Evolutionary conservation across 2,329 filamentous ascomycete genomes (phyloP).

Genomic region (Periglandula ipomoeae): DNA sequence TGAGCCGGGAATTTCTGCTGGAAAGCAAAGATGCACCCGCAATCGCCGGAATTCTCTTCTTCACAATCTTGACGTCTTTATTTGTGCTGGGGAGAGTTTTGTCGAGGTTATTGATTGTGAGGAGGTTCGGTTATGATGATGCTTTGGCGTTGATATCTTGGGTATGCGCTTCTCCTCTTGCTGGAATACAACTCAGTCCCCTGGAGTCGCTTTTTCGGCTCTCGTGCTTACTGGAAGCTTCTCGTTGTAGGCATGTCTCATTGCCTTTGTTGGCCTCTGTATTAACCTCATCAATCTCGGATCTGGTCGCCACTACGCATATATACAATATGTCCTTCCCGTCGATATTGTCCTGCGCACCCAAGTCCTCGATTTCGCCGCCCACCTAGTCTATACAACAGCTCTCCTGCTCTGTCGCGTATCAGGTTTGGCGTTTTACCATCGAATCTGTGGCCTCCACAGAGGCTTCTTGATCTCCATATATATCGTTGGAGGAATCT

Average conservation of each 20-base stretch:
- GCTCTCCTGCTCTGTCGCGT: constrained; percentile 39
- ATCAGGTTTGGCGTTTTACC: constrained; percentile 43
- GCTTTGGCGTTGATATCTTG: constrained; percentile 24
- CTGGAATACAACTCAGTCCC: not conserved
- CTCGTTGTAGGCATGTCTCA: constrained; percentile 22
- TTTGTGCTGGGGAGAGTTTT: constrained; percentile 25
- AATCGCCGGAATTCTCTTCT: constrained; percentile 29
- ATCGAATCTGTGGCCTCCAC: constrained; percentile 32
- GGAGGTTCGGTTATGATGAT: constrained; percentile 30
- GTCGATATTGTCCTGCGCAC: constrained; percentile 30
- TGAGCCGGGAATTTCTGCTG: constrained; percentile 25
- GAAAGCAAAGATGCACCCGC: constrained; percentile 27
- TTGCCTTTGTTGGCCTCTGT: constrained; percentile 33
- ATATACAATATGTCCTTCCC: constrained; percentile 37
- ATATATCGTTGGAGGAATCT: constrained; percentile 23
- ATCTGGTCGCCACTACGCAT: constrained; percentile 36
- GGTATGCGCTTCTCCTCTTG: constrained; percentile 17
- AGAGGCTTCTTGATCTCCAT: constrained; percentile 26
- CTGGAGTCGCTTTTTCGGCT: not conserved
- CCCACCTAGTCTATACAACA: constrained; percentile 42
- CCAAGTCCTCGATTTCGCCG: constrained; percentile 38
- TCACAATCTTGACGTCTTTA: constrained; percentile 24
- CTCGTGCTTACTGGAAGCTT: constrained; percentile 5
- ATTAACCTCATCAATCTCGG: constrained; percentile 37
- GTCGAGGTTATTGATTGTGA: constrained; percentile 26